Evolutionary conservation across 2,329 filamentous ascomycete genomes (phyloP).

Genomic region (Alternaria sp.): DNA sequence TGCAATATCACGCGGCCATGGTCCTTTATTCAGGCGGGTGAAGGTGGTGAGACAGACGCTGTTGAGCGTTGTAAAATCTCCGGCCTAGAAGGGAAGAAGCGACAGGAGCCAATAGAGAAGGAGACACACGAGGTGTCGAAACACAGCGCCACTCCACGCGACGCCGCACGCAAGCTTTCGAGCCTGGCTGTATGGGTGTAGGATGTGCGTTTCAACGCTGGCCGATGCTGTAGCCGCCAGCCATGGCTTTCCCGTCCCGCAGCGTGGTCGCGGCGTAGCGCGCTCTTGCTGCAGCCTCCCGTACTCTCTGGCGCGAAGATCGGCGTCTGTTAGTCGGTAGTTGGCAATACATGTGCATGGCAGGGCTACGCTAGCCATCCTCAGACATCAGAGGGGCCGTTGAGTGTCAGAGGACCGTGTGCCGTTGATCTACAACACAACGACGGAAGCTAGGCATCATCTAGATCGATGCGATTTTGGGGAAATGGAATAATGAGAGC

Average conservation of each 20-base stretch:
- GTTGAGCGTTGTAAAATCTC: conserved; percentile 22
- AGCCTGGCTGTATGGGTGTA: conserved; percentile 39
- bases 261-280: conserved; percentile 33
- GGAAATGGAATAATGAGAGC: conserved; percentile 23
- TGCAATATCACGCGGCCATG: conserved; percentile 22
- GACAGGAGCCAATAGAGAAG: conserved; percentile 43
- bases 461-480: conserved; percentile 23
- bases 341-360: conserved; percentile 9
- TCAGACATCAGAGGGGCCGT: conserved; percentile 20
- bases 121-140: conserved; percentile 35
- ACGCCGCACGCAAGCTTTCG: conserved; percentile 41
- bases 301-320: conserved; percentile 16
- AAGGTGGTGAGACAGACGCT: conserved; percentile 40
- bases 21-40: conserved; percentile 42
- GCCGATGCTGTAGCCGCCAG: conserved; percentile 47
- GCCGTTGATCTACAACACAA: conserved; percentile 33
- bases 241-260: conserved; percentile 28
- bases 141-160: conserved; percentile 42
- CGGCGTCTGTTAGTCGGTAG: conserved; percentile 9
- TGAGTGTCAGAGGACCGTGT: conserved; percentile 23
- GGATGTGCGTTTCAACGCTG: conserved; percentile 45
- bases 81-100: conserved; percentile 31
- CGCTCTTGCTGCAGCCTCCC: conserved; percentile 28
- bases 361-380: conserved; percentile 17
- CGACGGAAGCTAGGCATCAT: conserved; percentile 30